Percentiles rank a stretch among this genome's conserved stretches.
These are phyloP conservation scores for Populus trichocarpa DNA, from an alignment of 441 rosid genomes.

Conservation along the genomic window DNA sequence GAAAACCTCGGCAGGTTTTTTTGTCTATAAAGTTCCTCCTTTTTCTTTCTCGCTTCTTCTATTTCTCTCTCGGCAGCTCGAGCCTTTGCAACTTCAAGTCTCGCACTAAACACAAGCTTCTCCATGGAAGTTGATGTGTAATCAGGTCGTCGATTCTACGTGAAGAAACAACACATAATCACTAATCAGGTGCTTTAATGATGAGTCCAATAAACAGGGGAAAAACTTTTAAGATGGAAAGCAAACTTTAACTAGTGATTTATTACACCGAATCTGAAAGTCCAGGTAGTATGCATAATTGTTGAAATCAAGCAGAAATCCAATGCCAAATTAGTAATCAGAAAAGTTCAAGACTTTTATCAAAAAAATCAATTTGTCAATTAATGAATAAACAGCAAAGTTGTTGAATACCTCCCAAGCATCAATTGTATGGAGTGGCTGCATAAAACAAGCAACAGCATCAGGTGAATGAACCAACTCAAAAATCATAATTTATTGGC, in stretches of 20 bases:
- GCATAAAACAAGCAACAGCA: too few relatives aligned
- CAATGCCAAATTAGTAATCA: too few relatives aligned
- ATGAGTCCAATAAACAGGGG: too few relatives aligned
- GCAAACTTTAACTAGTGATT: neutral
- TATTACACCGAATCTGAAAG: neutral
- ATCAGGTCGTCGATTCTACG: slow-evolving; percentile 64
- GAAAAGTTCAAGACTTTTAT: too few relatives aligned
- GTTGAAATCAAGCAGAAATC: too few relatives aligned
- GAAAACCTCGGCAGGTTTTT: slow-evolving; percentile 38
- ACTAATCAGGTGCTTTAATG: neutral
- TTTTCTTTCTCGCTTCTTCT: slow-evolving; percentile 48
- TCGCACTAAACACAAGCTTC: slow-evolving; percentile 63
- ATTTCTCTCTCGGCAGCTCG: slow-evolving; percentile 52
- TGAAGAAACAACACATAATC: slow-evolving; percentile 1
- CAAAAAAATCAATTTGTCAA: too few relatives aligned
- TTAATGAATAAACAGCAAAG: too few relatives aligned
- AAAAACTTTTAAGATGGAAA: neutral
- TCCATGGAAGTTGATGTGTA: slow-evolving; percentile 64
- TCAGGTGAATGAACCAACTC: too few relatives aligned
- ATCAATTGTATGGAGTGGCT: too few relatives aligned
- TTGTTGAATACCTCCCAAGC: too few relatives aligned
- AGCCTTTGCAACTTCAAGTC: slow-evolving; percentile 66
- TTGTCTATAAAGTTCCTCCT: slow-evolving; percentile 23
- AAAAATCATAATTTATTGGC: too few relatives aligned
- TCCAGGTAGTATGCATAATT: too few relatives aligned